Conservation (phyloP, 192 early-diverging fungal species). For the Backusella morwellensis region DNA sequence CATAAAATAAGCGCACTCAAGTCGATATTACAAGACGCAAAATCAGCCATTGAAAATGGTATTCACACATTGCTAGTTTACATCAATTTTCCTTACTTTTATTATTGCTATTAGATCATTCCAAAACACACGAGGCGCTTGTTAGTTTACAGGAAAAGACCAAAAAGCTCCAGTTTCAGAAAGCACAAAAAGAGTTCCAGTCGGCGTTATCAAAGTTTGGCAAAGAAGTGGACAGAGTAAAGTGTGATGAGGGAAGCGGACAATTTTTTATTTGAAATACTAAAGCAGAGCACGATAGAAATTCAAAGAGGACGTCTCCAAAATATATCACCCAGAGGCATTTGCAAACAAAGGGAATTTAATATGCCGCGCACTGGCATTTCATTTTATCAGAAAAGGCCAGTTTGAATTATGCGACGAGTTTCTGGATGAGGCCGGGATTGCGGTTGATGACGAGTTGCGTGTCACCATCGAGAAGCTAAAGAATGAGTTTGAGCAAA, state of each 20-base stretch:
- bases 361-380: constrained; percentile 60
- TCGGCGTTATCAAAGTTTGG: constrained; percentile 60
- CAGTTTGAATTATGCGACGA: constrained; percentile 75
- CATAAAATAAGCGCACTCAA: neutral
- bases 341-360: constrained; percentile 69
- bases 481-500: constrained; percentile 71
- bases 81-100: neutral
- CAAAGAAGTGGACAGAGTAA: constrained; percentile 73
- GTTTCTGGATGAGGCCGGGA: constrained; percentile 50
- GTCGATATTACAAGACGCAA: neutral
- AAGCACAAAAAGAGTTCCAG: constrained; percentile 67
- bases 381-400: constrained; percentile 86
- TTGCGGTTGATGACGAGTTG: constrained; percentile 36
- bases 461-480: constrained; percentile 42
- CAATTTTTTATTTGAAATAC: neutral
- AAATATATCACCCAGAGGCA: constrained; percentile 65
- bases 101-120: constrained; percentile 9
- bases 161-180: constrained; percentile 30
- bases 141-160: constrained; percentile 5
- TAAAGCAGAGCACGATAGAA: constrained; percentile 33
- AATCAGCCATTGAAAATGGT: neutral
- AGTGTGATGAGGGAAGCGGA: neutral
- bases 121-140: neutral
- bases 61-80: neutral
- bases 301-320: constrained; percentile 67